phyloP scores from a whole-genome alignment of 2,329 filamentous ascomycete genomes.

The Emergomyces africanus region DNA sequence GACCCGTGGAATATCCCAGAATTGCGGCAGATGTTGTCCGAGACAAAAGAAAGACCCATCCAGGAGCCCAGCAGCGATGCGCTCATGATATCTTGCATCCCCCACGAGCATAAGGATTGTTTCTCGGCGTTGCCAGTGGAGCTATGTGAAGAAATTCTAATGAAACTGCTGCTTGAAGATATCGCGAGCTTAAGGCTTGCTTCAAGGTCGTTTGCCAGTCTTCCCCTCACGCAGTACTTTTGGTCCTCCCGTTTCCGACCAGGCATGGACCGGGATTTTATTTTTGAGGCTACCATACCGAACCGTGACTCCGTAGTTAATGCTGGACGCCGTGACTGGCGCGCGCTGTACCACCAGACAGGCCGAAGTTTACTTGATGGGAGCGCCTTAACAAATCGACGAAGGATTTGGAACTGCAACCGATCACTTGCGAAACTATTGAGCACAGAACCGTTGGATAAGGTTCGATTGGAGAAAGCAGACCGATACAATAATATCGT shows the following conservation, averaged over 20 bases:
- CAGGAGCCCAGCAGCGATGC: not conserved
- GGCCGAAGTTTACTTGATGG: not conserved
- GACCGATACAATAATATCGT: constrained; percentile 3
- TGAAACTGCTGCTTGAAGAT: constrained; percentile 6
- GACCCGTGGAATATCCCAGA: constrained; percentile 8
- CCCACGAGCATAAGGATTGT: constrained; percentile 6
- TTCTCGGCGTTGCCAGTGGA: constrained; percentile 12
- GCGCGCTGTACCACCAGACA: constrained; percentile 11
- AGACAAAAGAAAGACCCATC: not conserved
- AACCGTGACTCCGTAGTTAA: not conserved
- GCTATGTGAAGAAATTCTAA: constrained; percentile 12
- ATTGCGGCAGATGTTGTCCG: constrained; percentile 3
- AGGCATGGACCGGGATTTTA: constrained; percentile 10
- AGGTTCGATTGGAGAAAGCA: not conserved
- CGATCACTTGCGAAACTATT: constrained; percentile 9
- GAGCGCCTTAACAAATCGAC: constrained; percentile 8
- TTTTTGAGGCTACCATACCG: constrained; percentile 9
- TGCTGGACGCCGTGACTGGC: constrained; percentile 14
- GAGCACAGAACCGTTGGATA: not conserved
- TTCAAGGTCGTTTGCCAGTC: constrained; percentile 13
- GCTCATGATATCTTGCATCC: not conserved
- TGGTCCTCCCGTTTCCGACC: constrained; percentile 14
- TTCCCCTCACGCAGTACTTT: constrained; percentile 11
- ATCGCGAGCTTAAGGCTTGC: constrained; percentile 9
- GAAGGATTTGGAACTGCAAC: constrained; percentile 10